Evolutionary conservation across 2,329 filamentous ascomycete species (phyloP).

Genomic region (Phyllosticta ampelicida): DNA sequence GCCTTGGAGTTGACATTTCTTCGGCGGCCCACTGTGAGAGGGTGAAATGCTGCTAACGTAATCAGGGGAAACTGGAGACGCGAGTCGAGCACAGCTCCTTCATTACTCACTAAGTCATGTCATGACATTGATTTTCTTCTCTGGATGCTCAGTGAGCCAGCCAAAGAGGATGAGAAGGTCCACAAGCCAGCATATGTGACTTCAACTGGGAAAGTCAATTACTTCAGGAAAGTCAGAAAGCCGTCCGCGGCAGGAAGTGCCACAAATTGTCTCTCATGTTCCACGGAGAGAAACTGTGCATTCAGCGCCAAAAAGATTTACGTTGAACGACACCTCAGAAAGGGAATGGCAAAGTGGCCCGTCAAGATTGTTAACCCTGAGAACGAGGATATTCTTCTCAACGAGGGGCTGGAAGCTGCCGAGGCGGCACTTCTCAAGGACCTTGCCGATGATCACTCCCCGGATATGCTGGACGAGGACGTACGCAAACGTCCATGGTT

Average conservation of each 20-base stretch:
- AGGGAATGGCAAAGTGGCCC: constrained; percentile 66
- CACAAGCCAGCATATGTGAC: constrained; percentile 69
- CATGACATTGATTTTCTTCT: constrained; percentile 91
- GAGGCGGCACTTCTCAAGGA: constrained; percentile 38
- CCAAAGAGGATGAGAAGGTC: constrained; percentile 1
- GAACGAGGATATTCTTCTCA: constrained; percentile 62
- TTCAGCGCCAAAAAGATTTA: constrained; percentile 84
- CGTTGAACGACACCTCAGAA: constrained; percentile 54
- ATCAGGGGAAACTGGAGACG: constrained; percentile 81
- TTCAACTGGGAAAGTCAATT: constrained; percentile 65
- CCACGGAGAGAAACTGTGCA: constrained; percentile 62
- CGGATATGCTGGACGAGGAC: constrained; percentile 42
- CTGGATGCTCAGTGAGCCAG: constrained; percentile 55
- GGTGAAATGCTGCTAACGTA: background rate
- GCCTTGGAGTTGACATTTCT: no score
- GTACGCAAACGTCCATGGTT: constrained; percentile 56
- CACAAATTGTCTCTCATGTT: constrained; percentile 80
- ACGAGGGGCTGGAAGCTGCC: constrained; percentile 38
- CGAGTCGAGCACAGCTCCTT: constrained; percentile 63
- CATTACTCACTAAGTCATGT: constrained; percentile 86
- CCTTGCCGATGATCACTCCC: constrained; percentile 45
- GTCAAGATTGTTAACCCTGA: constrained; percentile 84
- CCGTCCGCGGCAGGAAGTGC: constrained; percentile 61
- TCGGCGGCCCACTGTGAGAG: no score
- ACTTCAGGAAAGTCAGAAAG: constrained; percentile 68